These are phyloP conservation scores for Hansenula lynferdii DNA, from an alignment of 1,139 yeast species.

Conservation along the genomic window DNA sequence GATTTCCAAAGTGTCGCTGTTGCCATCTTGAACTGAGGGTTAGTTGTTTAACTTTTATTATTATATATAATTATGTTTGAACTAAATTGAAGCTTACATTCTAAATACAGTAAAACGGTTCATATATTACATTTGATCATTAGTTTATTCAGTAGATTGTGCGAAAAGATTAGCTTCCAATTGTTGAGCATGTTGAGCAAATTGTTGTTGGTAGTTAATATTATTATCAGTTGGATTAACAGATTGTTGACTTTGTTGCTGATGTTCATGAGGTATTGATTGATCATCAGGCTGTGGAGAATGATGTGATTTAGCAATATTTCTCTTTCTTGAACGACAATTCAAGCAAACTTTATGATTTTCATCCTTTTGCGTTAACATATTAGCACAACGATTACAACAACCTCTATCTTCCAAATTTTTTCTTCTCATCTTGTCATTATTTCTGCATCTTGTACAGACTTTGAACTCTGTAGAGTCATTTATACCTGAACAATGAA, in stretches of 20 bases:
- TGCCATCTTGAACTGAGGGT: conserved; percentile 70
- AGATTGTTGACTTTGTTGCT: not conserved
- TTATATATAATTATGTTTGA: too few species aligned
- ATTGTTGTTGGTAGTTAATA: conserved; percentile 5
- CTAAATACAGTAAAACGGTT: too few species aligned
- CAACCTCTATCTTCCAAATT: conserved; percentile 53
- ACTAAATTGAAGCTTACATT: too few species aligned
- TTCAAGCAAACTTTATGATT: conserved; percentile 50
- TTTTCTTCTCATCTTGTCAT: conserved; percentile 52
- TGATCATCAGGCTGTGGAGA: not conserved
- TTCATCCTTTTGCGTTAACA: conserved; percentile 40
- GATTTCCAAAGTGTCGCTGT: conserved; percentile 98
- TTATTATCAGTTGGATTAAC: not conserved
- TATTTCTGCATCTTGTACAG: conserved; percentile 57
- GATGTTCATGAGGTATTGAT: not conserved
- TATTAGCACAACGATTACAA: conserved; percentile 57
- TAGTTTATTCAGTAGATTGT: conserved; percentile 6
- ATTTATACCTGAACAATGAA: conserved; percentile 61
- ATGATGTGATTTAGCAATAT: conserved; percentile 2
- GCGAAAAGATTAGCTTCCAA: conserved; percentile 18
- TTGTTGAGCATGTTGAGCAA: conserved; percentile 15
- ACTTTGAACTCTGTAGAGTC: conserved; percentile 50
- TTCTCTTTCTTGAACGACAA: conserved; percentile 48
- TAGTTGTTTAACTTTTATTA: not conserved
- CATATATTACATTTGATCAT: not conserved